These are phyloP conservation scores for Leishmania guyanensis DNA, from an alignment of 208 protist species.

Conservation along the genomic window DNA sequence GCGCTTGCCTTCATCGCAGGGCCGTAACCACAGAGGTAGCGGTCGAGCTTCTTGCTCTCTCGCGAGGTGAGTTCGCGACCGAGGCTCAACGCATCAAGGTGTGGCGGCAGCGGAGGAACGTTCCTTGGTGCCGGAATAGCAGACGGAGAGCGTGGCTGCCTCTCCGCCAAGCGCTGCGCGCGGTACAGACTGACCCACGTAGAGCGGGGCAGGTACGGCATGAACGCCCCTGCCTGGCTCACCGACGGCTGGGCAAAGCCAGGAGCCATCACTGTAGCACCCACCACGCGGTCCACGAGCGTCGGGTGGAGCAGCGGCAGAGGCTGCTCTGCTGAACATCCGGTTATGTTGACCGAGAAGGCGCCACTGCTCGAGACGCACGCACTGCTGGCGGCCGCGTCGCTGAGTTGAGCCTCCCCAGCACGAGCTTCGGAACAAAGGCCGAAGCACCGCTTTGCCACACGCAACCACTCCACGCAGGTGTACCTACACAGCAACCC, in stretches of 20 bases:
- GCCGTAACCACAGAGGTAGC: conserved; percentile 39
- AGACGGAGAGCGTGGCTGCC: not conserved
- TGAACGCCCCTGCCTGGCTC: not conserved
- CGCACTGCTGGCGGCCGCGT: not conserved
- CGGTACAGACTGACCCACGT: conserved; percentile 27
- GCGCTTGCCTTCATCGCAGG: conserved; percentile 17
- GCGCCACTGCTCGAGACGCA: not conserved
- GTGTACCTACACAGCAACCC: conserved; percentile 2
- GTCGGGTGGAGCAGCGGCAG: conserved; percentile 38
- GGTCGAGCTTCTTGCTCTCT: conserved; percentile 45
- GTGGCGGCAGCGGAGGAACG: conserved; percentile 24
- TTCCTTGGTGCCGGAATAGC: not conserved
- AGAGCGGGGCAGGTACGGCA: conserved; percentile 25
- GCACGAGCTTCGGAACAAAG: no score
- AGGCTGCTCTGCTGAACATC: not conserved
- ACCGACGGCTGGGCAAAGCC: not conserved
- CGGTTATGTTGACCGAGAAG: not conserved
- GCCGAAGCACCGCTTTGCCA: not conserved
- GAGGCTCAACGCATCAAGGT: conserved; percentile 35
- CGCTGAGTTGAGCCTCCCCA: not conserved
- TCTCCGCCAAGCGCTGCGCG: conserved; percentile 22
- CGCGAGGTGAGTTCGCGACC: conserved; percentile 40
- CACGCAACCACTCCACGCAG: conserved; percentile 15
- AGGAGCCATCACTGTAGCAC: not conserved
- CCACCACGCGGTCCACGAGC: conserved; percentile 11